phyloP scores from a whole-genome alignment of 75 land plant species.

The Picea glauca region DNA sequence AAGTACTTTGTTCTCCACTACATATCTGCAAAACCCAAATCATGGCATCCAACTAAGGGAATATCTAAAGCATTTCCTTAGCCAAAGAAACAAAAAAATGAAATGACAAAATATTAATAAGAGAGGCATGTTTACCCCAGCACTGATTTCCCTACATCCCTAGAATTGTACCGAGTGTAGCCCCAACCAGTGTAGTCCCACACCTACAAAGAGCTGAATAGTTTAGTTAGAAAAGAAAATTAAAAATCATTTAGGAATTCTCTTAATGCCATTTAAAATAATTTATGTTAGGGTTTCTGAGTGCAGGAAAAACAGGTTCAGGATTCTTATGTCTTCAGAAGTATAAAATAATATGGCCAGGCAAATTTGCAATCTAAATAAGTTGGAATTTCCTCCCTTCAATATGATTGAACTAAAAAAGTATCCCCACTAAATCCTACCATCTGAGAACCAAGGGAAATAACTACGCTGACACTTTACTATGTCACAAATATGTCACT shows the following conservation, averaged over 20 bases:
- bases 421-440: background rate
- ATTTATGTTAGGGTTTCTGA: no score
- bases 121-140: constrained; percentile 63
- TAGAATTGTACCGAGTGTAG: constrained; percentile 80
- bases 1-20: constrained; percentile 94
- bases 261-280: no score
- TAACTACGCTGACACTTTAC: no score
- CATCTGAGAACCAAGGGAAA: no score
- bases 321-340: no score
- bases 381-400: no score
- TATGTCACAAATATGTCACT: no score
- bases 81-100: background rate
- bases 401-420: background rate
- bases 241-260: no score
- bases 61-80: background rate
- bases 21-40: constrained; percentile 54
- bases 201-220: constrained; percentile 38
- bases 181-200: constrained; percentile 95
- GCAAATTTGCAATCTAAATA: no score
- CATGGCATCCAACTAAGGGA: background rate
- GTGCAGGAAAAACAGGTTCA: no score
- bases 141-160: constrained; percentile 69
- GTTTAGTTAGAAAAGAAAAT: no score
- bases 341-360: no score
- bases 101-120: background rate